Evolutionary conservation across 1,284 basidiomycete genomes (phyloP), one percentile per base, ranked within the genome.

Genomic region (Ustanciosporium gigantosporum): DNA sequence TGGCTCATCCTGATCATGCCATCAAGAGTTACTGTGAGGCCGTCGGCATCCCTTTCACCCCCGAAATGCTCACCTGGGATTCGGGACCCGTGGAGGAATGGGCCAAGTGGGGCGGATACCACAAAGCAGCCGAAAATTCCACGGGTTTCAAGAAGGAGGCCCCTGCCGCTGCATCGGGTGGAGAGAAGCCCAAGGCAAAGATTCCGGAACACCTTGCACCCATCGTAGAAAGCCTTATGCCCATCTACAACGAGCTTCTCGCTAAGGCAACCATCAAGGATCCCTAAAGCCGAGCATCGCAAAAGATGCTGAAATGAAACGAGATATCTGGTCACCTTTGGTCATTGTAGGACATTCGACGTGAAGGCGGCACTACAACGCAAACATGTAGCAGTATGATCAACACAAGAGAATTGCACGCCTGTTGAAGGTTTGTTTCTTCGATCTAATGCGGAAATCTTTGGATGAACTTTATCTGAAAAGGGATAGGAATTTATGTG

Each of bases 91-190:
- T 74, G 20, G 66, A 70, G 36, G 70, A 70, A 25, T 76, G 68
- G 58, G 57, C 55, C 1, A 74, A 73, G 25, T 76, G 74, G 74
- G 68, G 66, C 21, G 61, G 59, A 4, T 76, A 72, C 55, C 74
- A 76, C 38, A 60, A 59, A 6, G 72, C 50, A 6, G 74, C 74
- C 16, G 64, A 76, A 27, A 65, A 73, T 20, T 64, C 57, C 25
- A 71, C 70, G 3, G 74, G 74, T 4, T 76, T 76, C 53, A 62
- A 64, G 38, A 47, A 59, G 38, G 66, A 68, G 23, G 38, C 51
- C 0, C 43, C 60, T 9, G 41, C 59, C 13, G 15, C 43, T 35
- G 21, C 42, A 1, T 21, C 21, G 4, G n/a, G n/a, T n/a, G 36
- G 24, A 4, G 50, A 46, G n/a, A 50, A 60, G 42, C 34, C 35